phyloP scores from a whole-genome alignment of 441 rosid genomes.

The Brassica hybrid region DNA sequence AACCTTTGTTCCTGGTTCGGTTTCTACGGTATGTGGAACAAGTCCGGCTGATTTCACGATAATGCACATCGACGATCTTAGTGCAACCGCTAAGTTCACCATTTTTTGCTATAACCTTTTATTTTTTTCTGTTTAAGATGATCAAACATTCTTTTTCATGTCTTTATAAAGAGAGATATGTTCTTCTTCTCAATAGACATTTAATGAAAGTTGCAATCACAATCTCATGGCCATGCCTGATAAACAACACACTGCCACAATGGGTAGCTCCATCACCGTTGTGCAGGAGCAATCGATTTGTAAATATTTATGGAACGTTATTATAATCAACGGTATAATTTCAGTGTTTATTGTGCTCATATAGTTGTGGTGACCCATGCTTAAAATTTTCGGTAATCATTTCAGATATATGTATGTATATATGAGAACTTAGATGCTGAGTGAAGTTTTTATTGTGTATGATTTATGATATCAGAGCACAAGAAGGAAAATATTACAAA shows the following conservation, averaged over 20 bases:
- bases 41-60: neutral
- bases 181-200: neutral
- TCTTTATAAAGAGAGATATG: neutral
- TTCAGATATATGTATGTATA: no score
- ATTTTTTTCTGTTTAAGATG: neutral
- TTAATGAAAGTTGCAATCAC: neutral
- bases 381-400: neutral
- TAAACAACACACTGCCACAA: neutral
- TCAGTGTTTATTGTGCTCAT: neutral
- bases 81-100: neutral
- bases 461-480: neutral
- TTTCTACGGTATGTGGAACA: constrained; percentile 1
- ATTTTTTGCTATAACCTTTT: neutral
- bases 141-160: neutral
- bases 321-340: neutral
- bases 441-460: neutral
- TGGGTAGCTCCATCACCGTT: neutral
- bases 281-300: neutral
- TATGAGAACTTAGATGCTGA: no score
- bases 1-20: neutral
- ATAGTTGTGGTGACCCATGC: neutral
- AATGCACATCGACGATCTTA: neutral
- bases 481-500: neutral
- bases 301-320: neutral
- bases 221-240: neutral